Base-by-base conservation (phyloP, 352 stramenopile genomes). In the Phytophthora sp. region DNA sequence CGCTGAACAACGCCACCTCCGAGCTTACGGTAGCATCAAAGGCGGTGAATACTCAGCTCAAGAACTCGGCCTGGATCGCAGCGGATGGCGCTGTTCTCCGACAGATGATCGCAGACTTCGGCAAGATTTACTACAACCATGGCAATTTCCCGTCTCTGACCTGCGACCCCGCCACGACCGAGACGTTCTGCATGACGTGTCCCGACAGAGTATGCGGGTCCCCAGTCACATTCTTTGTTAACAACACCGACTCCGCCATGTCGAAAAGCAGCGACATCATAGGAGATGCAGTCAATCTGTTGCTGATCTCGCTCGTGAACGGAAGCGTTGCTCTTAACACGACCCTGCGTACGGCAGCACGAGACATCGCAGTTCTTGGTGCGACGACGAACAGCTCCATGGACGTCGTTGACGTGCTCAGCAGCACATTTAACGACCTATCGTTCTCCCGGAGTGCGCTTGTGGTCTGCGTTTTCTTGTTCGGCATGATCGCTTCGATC, bases 401-500 rank as follows among this genome's bases (percentile, higher is more conserved):
- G 39, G 64, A 71, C n/a, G 66, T 86, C 12, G 76, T 92, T 9
- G 59, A 74, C 5, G 72, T 84, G 35, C 75, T 92, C 46, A 79
- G 76, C 54, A 58, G 43, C n/a, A 92, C 82, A 2, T 89, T 92
- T 34, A 77, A 92, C 46, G 66, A 82, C 42, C 88, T 92, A 58
- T 93, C 86, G 23, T 93, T 90, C 63, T 90, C 82, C 0, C 77
- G 87, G 24, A 84, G 77, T 38, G 84, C 81, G 3, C 57, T 92
- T 26, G 84, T 93, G 54, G 71, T 95, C 12, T 89, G 77, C 11
- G 83, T 93, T 8, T 95, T 93, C 64, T 61, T 95, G 15, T 84
- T 93, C 41, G 84, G 72, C 1, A 71, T 92, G 30, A 69, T 93
- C 21, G 75, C 82, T 23, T 91, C 84, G 20, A 66, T 90, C 5